Percentiles rank a stretch among this genome's conserved stretches.
These are phyloP conservation scores for Fusarium aywerte DNA, from an alignment of 2,329 filamentous ascomycete genomes.

Conservation along the genomic window DNA sequence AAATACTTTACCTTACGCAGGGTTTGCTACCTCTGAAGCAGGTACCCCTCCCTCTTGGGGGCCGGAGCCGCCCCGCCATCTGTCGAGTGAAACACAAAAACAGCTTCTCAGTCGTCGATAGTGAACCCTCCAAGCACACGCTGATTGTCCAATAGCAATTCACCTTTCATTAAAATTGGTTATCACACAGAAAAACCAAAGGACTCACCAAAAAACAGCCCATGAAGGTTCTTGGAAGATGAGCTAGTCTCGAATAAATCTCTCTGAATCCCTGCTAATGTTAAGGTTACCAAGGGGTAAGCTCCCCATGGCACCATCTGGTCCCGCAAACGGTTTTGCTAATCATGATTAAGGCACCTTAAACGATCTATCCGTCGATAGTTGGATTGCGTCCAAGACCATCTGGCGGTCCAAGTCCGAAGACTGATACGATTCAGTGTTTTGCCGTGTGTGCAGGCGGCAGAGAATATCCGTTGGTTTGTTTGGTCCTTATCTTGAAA, in stretches of 20 bases:
- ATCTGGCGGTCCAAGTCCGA: conserved; percentile 19
- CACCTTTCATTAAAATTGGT: not conserved
- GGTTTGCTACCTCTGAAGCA: not conserved
- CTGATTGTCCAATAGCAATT: conserved; percentile 21
- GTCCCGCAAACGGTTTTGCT: conserved; percentile 27
- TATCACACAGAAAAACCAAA: conserved; percentile 10
- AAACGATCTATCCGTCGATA: not conserved
- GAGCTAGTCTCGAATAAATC: conserved; percentile 24
- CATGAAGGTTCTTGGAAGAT: conserved; percentile 17
- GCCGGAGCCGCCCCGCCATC: conserved; percentile 39
- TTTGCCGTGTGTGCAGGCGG: conserved; percentile 12
- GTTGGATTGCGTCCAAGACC: not conserved
- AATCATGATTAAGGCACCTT: conserved; percentile 10
- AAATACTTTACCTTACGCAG: not conserved
- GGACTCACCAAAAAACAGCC: conserved; percentile 17
- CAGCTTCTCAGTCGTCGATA: conserved; percentile 27
- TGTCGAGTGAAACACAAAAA: conserved; percentile 27
- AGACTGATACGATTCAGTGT: conserved; percentile 20
- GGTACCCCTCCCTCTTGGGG: conserved; percentile 9
- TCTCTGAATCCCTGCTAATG: conserved; percentile 16
- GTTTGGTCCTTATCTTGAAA: conserved; percentile 5
- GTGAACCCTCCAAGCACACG: conserved; percentile 19
- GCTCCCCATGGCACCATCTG: conserved; percentile 34
- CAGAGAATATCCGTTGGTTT: conserved; percentile 29
- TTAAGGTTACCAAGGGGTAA: conserved; percentile 7